These are phyloP conservation scores for Delitschia confertaspora DNA, from an alignment of 495 filamentous ascomycete species.

Conservation along the genomic window DNA sequence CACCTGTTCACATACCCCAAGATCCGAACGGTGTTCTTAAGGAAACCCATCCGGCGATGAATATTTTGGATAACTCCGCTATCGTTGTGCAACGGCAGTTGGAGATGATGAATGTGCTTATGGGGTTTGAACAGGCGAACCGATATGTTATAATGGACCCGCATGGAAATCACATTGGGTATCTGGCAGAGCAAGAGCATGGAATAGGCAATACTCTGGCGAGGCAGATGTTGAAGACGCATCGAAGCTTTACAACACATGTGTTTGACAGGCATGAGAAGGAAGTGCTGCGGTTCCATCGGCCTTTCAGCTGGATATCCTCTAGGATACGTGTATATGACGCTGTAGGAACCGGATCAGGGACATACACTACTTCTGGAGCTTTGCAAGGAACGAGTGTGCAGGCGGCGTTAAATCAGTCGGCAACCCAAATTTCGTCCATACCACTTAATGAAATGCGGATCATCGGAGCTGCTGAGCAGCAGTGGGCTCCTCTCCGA, in stretches of 20 bases:
- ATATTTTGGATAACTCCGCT: conserved; percentile 52
- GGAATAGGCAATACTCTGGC: conserved; percentile 50
- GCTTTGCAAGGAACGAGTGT: conserved; percentile 39
- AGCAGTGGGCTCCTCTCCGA: conserved; percentile 58
- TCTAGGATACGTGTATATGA: conserved; percentile 58
- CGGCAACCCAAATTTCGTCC: conserved; percentile 43
- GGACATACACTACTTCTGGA: conserved; percentile 33
- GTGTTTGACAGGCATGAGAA: conserved; percentile 58
- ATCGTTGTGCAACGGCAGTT: conserved; percentile 58
- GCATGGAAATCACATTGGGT: conserved; percentile 58
- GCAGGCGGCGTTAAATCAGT: conserved; percentile 37
- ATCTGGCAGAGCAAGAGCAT: conserved; percentile 58
- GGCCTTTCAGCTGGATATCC: conserved; percentile 61
- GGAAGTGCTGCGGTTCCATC: conserved; percentile 60
- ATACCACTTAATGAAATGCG: conserved; percentile 50
- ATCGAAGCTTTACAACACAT: conserved; percentile 60
- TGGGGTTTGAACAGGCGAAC: conserved; percentile 68
- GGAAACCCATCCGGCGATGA: conserved; percentile 50
- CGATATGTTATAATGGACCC: conserved; percentile 64
- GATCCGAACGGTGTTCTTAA: conserved; percentile 55
- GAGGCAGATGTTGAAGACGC: conserved; percentile 56
- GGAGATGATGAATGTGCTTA: conserved; percentile 62
- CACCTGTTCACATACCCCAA: conserved; percentile 50
- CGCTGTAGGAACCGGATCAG: conserved; percentile 37
- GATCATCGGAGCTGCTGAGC: conserved; percentile 58